Conservation (phyloP, 108 stramenopile genomes). For the Nitzschia sp. region DNA sequence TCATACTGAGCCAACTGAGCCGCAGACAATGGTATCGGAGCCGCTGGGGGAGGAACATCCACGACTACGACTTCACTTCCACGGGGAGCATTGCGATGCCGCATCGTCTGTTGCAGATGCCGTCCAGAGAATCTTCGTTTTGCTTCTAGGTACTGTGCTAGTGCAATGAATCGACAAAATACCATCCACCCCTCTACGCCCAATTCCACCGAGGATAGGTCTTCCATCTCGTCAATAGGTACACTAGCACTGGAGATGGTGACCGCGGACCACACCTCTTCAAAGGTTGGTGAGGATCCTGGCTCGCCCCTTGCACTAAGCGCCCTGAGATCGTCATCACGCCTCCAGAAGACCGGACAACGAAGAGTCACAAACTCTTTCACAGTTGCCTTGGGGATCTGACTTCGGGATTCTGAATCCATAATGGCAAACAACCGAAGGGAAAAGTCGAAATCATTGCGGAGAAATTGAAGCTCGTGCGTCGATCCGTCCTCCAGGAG, state of each 20-base stretch:
- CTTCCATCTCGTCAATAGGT: constrained; percentile 9
- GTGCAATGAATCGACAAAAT: constrained; percentile 83
- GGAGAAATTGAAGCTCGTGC: constrained; percentile 58
- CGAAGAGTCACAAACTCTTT: constrained; percentile 74
- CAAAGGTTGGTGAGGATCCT: constrained; percentile 60
- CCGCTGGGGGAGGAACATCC: constrained; percentile 77
- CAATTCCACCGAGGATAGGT: constrained; percentile 26
- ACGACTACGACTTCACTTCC: constrained; percentile 79
- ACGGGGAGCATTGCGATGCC: constrained; percentile 63
- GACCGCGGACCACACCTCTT: constrained; percentile 79
- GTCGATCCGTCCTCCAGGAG: constrained; percentile 19
- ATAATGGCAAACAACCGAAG: constrained; percentile 72
- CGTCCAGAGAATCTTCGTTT: constrained; percentile 78
- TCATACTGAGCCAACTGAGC: constrained; percentile 45
- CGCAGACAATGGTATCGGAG: constrained; percentile 52
- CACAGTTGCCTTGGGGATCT: constrained; percentile 56
- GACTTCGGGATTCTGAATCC: constrained; percentile 74
- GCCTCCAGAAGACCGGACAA: constrained; percentile 79
- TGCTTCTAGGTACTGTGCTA: constrained; percentile 82
- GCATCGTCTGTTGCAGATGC: constrained; percentile 88
- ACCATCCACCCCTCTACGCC: constrained; percentile 87
- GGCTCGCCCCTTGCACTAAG: constrained; percentile 3
- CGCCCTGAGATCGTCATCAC: constrained; percentile 66
- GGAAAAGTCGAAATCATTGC: constrained; percentile 73
- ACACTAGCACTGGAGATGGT: constrained; percentile 42